Conservation (phyloP, 257 asterid species). For the Anisodus acutangulus region DNA sequence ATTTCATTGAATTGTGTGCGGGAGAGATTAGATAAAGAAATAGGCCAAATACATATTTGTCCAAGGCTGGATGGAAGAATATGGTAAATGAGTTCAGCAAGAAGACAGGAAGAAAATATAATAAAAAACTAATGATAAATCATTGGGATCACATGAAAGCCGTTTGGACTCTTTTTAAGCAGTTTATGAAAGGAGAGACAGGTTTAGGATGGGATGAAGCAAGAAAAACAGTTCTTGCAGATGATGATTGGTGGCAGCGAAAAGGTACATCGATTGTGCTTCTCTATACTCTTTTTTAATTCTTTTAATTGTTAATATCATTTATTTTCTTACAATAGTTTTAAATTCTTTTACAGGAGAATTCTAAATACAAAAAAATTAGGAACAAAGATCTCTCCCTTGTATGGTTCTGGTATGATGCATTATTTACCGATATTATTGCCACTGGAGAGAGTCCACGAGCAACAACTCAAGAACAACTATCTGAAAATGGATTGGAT, state of each 20-base stretch:
- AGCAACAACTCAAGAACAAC: background rate
- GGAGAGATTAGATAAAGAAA: background rate
- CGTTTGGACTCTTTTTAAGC: background rate
- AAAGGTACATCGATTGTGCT: too few species aligned
- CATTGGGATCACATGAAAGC: background rate
- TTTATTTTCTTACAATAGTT: background rate
- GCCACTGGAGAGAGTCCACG: slow-evolving; percentile 25
- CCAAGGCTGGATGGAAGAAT: background rate
- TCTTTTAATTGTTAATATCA: background rate
- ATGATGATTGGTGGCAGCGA: background rate
- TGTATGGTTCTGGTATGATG: background rate
- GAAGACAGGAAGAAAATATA: too few species aligned
- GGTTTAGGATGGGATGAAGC: background rate
- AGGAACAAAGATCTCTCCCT: slow-evolving; percentile 18
- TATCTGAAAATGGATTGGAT: background rate
- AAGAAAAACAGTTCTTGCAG: background rate
- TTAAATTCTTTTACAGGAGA: background rate
- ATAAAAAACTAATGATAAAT: background rate
- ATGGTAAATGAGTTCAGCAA: background rate
- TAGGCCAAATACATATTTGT: background rate
- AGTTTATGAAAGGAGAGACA: background rate
- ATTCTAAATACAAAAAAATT: background rate
- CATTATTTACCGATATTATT: slow-evolving; percentile 17
- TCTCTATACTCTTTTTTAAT: background rate
- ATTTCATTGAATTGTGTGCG: background rate